A percentile compares a stretch with the other conserved stretches of the same genome.
Conservation (phyloP, 2,329 filamentous ascomycete species). For the Geosmithia flava region DNA sequence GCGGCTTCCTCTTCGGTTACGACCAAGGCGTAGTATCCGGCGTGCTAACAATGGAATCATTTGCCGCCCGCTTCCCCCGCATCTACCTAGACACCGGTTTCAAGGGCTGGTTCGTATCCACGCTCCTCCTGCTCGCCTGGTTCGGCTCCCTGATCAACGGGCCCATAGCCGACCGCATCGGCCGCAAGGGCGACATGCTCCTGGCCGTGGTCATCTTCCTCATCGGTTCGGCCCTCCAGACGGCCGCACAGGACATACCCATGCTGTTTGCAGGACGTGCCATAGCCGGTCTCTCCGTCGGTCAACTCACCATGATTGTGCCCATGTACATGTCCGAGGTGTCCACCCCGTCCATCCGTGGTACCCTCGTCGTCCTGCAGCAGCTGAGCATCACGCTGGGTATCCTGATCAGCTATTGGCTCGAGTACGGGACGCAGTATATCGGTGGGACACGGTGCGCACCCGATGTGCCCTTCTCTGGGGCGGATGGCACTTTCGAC, state of each 20-base stretch:
- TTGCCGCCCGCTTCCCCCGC: conserved; percentile 20
- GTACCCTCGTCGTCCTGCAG: conserved; percentile 31
- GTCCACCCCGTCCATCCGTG: conserved; percentile 33
- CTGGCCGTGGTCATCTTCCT: conserved; percentile 20
- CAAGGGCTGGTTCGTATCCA: conserved; percentile 41
- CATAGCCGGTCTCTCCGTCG: conserved; percentile 29
- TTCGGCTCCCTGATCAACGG: conserved; percentile 32
- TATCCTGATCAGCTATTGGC: conserved; percentile 28
- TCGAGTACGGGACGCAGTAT: conserved; percentile 10
- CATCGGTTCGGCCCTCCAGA: conserved; percentile 30
- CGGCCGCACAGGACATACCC: too few species aligned
- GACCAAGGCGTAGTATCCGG: conserved; percentile 27
- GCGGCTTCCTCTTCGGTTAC: conserved; percentile 26
- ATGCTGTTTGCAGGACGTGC: conserved; percentile 29
- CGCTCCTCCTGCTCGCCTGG: conserved; percentile 33
- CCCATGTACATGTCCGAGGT: conserved; percentile 33
- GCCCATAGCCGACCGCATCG: conserved; percentile 20
- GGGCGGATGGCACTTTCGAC: conserved; percentile 28
- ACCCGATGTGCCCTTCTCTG: conserved; percentile 29
- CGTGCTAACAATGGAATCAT: conserved; percentile 17
- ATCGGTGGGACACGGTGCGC: conserved; percentile 29
- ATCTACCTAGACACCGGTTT: conserved; percentile 29
- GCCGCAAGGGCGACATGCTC: conserved; percentile 20
- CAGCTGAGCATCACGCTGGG: conserved; percentile 26
- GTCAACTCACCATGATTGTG: conserved; percentile 21